Conservation (phyloP, 495 filamentous ascomycete species). For the Wilcoxina mikolae region DNA sequence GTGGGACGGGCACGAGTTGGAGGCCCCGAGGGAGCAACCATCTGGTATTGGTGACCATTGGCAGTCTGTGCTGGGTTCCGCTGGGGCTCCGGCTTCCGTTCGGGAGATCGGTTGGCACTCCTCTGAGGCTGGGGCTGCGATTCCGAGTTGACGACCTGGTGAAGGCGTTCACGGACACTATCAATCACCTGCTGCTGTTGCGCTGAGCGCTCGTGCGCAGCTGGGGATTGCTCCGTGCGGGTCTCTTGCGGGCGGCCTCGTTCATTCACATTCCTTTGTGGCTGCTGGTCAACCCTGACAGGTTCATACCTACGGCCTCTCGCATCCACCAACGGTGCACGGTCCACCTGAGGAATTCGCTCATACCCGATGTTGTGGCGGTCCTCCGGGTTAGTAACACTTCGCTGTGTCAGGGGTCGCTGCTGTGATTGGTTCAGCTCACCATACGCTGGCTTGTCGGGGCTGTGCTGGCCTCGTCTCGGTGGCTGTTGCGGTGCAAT, state of each 20-base stretch:
- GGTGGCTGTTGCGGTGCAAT: neutral
- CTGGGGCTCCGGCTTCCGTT: conserved; percentile 1
- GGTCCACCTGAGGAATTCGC: neutral
- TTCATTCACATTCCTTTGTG: neutral
- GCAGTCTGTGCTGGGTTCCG: neutral
- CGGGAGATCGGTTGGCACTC: conserved; percentile 10
- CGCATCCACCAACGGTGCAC: conserved; percentile 1
- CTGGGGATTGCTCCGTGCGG: neutral
- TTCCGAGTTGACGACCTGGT: conserved; percentile 9
- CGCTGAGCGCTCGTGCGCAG: conserved; percentile 7
- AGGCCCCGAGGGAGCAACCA: conserved; percentile 6
- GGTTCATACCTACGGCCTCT: conserved; percentile 14
- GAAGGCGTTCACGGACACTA: conserved; percentile 9
- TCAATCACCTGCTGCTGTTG: conserved; percentile 12
- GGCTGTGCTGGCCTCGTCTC: neutral
- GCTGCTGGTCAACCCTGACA: conserved; percentile 12
- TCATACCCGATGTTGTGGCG: neutral
- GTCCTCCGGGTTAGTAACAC: neutral
- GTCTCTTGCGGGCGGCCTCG: neutral
- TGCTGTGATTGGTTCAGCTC: neutral
- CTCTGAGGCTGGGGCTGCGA: conserved; percentile 16
- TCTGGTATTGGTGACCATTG: conserved; percentile 2
- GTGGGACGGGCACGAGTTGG: neutral
- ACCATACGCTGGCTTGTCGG: neutral
- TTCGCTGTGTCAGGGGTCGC: neutral